Percentiles rank a stretch among this genome's conserved stretches.
These are phyloP conservation scores for Toxoplasma gondii DNA, from an alignment of 169 alveolate species.

Conservation along the genomic window DNA sequence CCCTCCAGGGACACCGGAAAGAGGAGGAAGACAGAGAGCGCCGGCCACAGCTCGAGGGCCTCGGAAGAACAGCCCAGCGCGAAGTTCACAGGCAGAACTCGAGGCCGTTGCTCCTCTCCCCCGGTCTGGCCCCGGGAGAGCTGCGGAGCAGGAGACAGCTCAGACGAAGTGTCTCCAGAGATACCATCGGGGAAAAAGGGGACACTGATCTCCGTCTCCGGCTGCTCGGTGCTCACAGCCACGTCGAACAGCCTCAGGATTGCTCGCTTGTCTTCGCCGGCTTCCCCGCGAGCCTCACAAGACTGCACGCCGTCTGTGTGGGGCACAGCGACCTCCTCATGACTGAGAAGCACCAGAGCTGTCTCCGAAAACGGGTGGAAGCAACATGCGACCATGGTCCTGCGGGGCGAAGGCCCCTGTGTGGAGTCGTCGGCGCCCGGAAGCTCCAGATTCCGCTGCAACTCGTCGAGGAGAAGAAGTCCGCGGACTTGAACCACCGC, in stretches of 20 bases:
- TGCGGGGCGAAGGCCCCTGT: background rate
- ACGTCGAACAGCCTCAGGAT: background rate
- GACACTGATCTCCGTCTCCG: background rate
- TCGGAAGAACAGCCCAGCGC: background rate
- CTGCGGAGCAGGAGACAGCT: background rate
- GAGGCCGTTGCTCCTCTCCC: background rate
- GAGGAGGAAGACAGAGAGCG: background rate
- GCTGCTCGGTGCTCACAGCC: background rate
- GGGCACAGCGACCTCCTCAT: background rate
- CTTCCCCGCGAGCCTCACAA: background rate
- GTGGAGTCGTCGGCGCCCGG: background rate
- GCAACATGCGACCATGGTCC: background rate
- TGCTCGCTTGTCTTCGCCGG: background rate
- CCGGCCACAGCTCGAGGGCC: background rate
- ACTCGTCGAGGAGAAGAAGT: background rate
- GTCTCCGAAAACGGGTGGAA: constrained; percentile 11
- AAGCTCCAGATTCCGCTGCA: background rate
- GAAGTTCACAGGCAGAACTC: background rate
- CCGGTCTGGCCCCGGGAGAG: background rate
- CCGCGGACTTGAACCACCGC: background rate
- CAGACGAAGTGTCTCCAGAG: background rate
- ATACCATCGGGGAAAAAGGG: background rate
- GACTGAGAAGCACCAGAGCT: background rate
- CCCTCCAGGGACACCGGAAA: background rate
- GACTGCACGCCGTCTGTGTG: background rate